phyloP scores from a whole-genome alignment of 495 filamentous ascomycete genomes.

The Alectoria sarmentosa region DNA sequence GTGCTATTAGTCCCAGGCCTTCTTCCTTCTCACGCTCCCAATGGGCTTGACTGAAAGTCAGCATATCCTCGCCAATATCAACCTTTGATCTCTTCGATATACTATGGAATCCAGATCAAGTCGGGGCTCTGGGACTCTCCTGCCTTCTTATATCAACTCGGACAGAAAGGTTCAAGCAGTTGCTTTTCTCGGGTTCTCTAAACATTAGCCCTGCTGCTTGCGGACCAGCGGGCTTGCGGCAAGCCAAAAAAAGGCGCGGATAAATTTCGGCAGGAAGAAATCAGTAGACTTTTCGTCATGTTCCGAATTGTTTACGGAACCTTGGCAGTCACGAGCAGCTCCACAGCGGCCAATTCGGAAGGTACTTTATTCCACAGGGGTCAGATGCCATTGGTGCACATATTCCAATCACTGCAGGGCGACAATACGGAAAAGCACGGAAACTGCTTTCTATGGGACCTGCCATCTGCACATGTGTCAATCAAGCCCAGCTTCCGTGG shows the following conservation, averaged over 20 bases:
- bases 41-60: background rate
- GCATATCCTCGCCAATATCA: background rate
- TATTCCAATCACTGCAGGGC: background rate
- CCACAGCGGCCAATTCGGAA: background rate
- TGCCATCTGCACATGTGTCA: background rate
- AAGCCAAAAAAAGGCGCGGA: background rate
- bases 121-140: background rate
- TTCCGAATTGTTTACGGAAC: background rate
- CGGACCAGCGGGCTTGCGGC: slow-evolving; percentile 2
- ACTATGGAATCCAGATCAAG: background rate
- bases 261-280: background rate
- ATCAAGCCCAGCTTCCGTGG: slow-evolving; percentile 3
- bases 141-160: background rate
- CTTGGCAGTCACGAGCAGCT: background rate
- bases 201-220: background rate
- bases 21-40: background rate
- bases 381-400: background rate
- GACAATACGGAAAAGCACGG: background rate
- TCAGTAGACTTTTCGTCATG: background rate
- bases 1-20: background rate
- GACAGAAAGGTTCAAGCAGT: slow-evolving; percentile 5
- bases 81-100: background rate
- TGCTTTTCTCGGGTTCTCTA: background rate
- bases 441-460: slow-evolving; percentile 2
- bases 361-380: background rate